A percentile compares a stretch with the other conserved stretches of the same genome.
Conservation (phyloP, 179 eudicot genomes). For the Spergularia azorica region DNA sequence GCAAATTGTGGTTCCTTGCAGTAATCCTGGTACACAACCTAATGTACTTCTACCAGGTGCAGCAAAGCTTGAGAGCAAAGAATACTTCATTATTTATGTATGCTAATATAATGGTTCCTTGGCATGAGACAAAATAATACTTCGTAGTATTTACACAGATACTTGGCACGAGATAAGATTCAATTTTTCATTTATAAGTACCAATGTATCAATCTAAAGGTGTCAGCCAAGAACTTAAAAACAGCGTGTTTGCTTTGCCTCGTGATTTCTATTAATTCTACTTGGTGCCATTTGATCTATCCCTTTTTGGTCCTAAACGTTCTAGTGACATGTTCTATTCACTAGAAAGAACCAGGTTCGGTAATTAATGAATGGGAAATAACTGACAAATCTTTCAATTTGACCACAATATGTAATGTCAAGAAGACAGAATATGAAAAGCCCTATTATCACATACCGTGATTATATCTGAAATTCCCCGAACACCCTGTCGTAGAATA, state of each 20-base stretch:
- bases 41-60: too few species aligned
- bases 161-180: too few species aligned
- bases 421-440: slow-evolving; percentile 1
- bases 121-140: too few species aligned
- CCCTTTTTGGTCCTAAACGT: not conserved
- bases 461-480: slow-evolving; percentile 95
- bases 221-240: not conserved
- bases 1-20: too few species aligned
- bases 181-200: too few species aligned
- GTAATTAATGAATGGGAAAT: not conserved
- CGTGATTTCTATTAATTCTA: not conserved
- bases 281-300: not conserved
- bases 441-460: slow-evolving; percentile 51
- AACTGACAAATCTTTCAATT: not conserved
- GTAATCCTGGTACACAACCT: too few species aligned
- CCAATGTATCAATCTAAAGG: too few species aligned
- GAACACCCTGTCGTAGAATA: slow-evolving; percentile 97
- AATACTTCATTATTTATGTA: too few species aligned
- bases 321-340: not conserved
- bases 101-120: too few species aligned
- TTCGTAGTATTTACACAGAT: too few species aligned
- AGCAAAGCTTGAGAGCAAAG: too few species aligned
- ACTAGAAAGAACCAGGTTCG: not conserved
- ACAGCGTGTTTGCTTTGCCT: not conserved
- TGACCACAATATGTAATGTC: not conserved